Base-by-base conservation (phyloP, 2,329 filamentous ascomycete species). In the Sclerotinia nivalis region DNA sequence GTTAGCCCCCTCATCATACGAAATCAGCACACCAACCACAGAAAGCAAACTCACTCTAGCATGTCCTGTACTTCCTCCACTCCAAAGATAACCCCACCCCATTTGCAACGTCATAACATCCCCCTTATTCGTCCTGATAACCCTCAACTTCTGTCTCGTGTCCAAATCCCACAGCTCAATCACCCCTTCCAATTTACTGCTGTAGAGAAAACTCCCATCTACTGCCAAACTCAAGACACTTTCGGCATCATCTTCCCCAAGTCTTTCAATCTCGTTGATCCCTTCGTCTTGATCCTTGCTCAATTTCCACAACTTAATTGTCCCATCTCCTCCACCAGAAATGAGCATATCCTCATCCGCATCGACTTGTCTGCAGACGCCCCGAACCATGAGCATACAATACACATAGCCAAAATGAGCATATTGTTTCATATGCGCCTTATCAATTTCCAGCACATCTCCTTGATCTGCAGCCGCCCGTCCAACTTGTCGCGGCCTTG, bases 111-210 rank as follows among this genome's bases (percentile, higher is more conserved):
- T 91, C 84, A 96, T 93, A 62, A 98, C 88, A 78, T 98, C 93
- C 56, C 89, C 90, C 47, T 87, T 88, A 75, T 93, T 91, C 0
- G 91, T 89, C 77, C 91, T 93, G 77, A 99, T 91, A 25, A 93
- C 93, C 70, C 96, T 87, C 58, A 99, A 85, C 62, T 96, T 89
- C 80, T 99, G 96, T 68, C 91, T 89, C 0, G 96, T 98, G 78
- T 98, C 95, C 20, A 99, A 85, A 78, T 99, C 96, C 95, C 96
- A 99, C 15, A 99, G 88, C 78, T 98, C 95, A 71, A 99, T 88
- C 65, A 97, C 87, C 31, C 96, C 96, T 52, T 92, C 89, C 0
- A 93, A 87, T 75, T 96, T 91, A 60, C 96, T 96, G 71, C 92
- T 93, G 78, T 98, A 99, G 6, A 99, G 84, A 74, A 99, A 96